Percentiles rank a stretch among this genome's conserved stretches.
Evolutionary conservation across 495 filamentous ascomycete species (phyloP).

Genomic region (Lichenothelia convexa): DNA sequence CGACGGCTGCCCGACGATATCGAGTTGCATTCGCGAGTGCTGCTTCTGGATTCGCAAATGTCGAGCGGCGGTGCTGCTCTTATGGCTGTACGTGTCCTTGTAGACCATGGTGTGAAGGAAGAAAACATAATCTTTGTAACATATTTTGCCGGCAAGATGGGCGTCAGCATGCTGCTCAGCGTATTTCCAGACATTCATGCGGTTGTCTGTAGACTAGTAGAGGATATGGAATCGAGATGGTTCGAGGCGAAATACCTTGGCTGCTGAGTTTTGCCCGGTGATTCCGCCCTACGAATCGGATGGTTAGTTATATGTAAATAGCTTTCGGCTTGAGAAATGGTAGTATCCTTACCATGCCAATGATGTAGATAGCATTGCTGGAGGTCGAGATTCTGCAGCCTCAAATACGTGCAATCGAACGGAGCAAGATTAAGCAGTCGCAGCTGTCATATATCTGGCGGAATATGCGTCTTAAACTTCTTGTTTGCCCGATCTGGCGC

Average conservation of each 20-base stretch:
- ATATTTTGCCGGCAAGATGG: constrained; percentile 63
- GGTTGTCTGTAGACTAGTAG: constrained; percentile 61
- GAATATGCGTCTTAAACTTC: constrained; percentile 56
- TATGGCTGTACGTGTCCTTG: constrained; percentile 87
- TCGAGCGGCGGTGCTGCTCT: constrained; percentile 79
- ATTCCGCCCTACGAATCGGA: no score
- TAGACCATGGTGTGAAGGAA: constrained; percentile 83
- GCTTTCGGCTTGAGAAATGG: no score
- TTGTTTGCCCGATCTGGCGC: constrained; percentile 71
- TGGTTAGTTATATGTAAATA: no score
- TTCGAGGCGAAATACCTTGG: constrained; percentile 69
- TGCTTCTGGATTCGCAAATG: constrained; percentile 88
- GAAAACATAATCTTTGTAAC: constrained; percentile 78
- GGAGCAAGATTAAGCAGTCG: no score
- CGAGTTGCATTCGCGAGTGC: constrained; percentile 51
- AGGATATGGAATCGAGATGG: constrained; percentile 62
- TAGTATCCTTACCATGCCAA: no score
- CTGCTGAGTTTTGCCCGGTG: no score
- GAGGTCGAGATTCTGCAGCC: no score
- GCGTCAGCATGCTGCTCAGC: constrained; percentile 60
- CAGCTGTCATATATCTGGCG: constrained; percentile 17
- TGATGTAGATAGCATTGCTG: no score
- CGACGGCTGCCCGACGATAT: constrained; percentile 56
- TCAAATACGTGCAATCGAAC: no score
- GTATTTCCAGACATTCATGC: constrained; percentile 75